Conservation (phyloP, 306 rosid genomes). For the Cucurbita ficifolia region DNA sequence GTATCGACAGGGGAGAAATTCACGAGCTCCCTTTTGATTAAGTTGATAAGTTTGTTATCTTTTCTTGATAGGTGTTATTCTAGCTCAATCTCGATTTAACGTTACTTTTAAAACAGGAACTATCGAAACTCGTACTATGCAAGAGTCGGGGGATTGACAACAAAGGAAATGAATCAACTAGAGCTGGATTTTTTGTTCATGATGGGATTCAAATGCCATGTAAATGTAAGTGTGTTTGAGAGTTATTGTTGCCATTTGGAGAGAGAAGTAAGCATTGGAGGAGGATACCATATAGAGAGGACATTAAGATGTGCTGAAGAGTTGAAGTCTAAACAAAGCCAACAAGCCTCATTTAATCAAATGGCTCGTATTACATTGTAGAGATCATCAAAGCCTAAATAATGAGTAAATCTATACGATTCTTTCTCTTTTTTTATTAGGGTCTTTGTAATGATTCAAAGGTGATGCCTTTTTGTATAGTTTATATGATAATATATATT, state of each 20-base stretch:
- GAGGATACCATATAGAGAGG: constrained; percentile 78
- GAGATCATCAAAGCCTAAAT: not conserved
- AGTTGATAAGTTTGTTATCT: too few species aligned
- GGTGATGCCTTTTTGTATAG: not conserved
- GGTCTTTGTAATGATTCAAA: not conserved
- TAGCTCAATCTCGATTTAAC: too few species aligned
- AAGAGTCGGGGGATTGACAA: constrained; percentile 73
- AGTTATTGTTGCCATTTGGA: constrained; percentile 87
- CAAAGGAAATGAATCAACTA: constrained; percentile 56
- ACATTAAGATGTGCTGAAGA: constrained; percentile 77
- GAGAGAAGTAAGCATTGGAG: constrained; percentile 92
- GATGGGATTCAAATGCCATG: constrained; percentile 85
- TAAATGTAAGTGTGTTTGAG: constrained; percentile 92
- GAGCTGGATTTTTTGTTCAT: constrained; percentile 79
- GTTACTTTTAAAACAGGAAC: constrained; percentile 36
- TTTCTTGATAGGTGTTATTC: too few species aligned
- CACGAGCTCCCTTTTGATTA: too few species aligned
- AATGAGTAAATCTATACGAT: not conserved
- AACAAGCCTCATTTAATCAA: constrained; percentile 32
- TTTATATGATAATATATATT: not conserved
- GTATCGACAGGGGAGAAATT: too few species aligned
- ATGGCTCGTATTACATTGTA: constrained; percentile 53
- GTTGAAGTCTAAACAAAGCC: constrained; percentile 44
- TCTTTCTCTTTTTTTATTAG: not conserved
- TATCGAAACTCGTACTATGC: constrained; percentile 79